A percentile compares a stretch with the other conserved stretches of the same genome.
Evolutionary conservation across 805 yeast species (phyloP).

Genomic region (Osmozyma mogii): DNA sequence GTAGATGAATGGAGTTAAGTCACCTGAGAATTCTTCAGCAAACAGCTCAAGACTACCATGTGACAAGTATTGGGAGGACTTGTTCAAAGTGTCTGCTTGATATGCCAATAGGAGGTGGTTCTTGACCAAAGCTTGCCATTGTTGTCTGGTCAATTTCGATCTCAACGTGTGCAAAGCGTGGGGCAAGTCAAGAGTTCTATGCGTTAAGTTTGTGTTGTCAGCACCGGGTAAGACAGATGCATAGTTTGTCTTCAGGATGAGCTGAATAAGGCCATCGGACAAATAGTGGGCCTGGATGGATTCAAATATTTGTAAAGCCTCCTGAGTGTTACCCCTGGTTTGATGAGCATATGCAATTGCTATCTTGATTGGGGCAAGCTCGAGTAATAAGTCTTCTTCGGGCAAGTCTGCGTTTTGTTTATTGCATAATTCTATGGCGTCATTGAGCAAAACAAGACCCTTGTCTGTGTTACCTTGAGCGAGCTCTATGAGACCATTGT

Average conservation of each 20-base stretch:
- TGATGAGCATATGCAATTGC: constrained; percentile 53
- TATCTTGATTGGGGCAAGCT: constrained; percentile 52
- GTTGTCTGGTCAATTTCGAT: constrained; percentile 24
- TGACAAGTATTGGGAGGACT: constrained; percentile 16
- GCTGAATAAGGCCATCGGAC: constrained; percentile 16
- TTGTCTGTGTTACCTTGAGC: constrained; percentile 28
- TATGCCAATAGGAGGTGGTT: constrained; percentile 39
- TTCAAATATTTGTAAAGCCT: constrained; percentile 8
- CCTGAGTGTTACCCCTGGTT: constrained; percentile 4
- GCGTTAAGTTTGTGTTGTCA: constrained; percentile 16
- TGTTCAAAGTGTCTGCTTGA: constrained; percentile 29
- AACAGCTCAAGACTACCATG: constrained; percentile 13
- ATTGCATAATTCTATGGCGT: constrained; percentile 38
- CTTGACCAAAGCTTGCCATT: constrained; percentile 31
- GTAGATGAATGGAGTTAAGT: constrained; percentile 22
- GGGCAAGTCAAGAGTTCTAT: constrained; percentile 26
- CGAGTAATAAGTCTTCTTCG: constrained; percentile 35
- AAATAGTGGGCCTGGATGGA: constrained; percentile 1
- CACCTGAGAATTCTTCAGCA: constrained; percentile 20
- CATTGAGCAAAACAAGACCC: constrained; percentile 37
- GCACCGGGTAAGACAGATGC: constrained; percentile 20
- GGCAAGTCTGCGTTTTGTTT: constrained; percentile 31
- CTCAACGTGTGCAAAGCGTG: constrained; percentile 15
- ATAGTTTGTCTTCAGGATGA: constrained; percentile 39
- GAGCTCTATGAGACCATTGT: constrained; percentile 45